Evolutionary conservation across 768 basidiomycete species (phyloP), one percentile per base, ranked within the genome.

Genomic region (Lactifluus pinguis): DNA sequence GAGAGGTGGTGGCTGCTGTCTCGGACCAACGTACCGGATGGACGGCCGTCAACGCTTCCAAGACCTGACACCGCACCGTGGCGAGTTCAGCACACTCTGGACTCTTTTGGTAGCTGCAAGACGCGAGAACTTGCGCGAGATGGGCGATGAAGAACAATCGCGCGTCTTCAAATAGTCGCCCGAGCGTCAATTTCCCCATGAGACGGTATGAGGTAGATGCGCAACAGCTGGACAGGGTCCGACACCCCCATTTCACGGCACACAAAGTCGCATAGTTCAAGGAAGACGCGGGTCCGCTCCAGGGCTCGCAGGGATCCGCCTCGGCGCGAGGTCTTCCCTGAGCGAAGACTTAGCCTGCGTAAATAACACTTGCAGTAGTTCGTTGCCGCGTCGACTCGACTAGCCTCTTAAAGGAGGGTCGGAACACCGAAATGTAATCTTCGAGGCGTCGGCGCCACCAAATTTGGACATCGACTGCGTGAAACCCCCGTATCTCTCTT

Each of bases 141-240:
- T n/a, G n/a, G n/a, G n/a, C n/a, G n/a, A n/a, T n/a, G n/a, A n/a
- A n/a, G n/a, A n/a, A n/a, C n/a, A n/a, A n/a, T n/a, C n/a, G n/a
- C n/a, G n/a, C n/a, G n/a, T n/a, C n/a, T n/a, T n/a, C n/a, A n/a
- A n/a, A n/a, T n/a, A n/a, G n/a, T n/a, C n/a, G n/a, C n/a, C n/a
- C n/a, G n/a, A n/a, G n/a, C n/a, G n/a, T n/a, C n/a, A n/a, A n/a
- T n/a, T n/a, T n/a, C n/a, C n/a, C n/a, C n/a, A n/a, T n/a, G n/a
- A n/a, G n/a, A n/a, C n/a, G n/a, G n/a, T n/a, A n/a, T n/a, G 67
- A 76, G 75, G 62, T 83, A 86, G 65, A 83, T 83, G 34, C 75
- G 79, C 39, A 86, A 69, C n/a, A 87, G 71, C 52, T 75, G 74
- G 32, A 74, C 66, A 17, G 83, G 73, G 8, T 77, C 72, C 1